Base-by-base conservation (phyloP, 495 filamentous ascomycete species). In the Tetracladium marchalianum region DNA sequence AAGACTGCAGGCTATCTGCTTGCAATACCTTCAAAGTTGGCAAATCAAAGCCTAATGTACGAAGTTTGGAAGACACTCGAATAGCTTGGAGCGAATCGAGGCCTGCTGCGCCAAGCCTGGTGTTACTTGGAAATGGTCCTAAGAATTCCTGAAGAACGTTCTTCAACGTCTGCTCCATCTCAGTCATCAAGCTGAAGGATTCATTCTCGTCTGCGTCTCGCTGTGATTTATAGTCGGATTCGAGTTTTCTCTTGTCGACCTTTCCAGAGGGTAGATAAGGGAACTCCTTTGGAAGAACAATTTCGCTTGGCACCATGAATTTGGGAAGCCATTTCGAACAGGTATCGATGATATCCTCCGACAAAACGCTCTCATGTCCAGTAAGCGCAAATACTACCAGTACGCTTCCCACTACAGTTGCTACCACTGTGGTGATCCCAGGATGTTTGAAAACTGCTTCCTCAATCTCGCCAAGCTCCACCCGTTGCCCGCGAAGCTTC, bases 391-490 rank as follows among this genome's bases (percentile, higher is more conserved):
- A 92, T 3, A 78, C 75, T 31, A 90, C 73, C 19, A 92, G 59
- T 6, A 68, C 71, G 3, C 75, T 71, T 4, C 65, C 62, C 33
- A 82, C 65, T 1, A 92, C 73, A 12, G 72, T 68, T 4, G 75
- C 81, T 34, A 81, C 70, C 5, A 75, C 77, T 39, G 65, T 69
- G 33, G 63, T 66, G 15, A 77, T 70, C 12, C 52, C 56, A 19
- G 52, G 49, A 57, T 0, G 75, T 65, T 50, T 72, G 70, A 42
- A 76, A 60, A 83, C 70, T 12, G 76, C 77, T 44, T 85, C 75
- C 54, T 94, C 88, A 11, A 92, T 71, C 57, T 93, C 87, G 1
- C 85, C 87, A 1, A 94, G 76, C 53, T 94, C 87, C 22, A 94
- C 70, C 39, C 87, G 67, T 58, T 90, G 87, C 1, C 87, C 87